Evolutionary conservation across 345 rosid species (phyloP), one percentile per base, ranked within the genome.

Genomic region (Mangifera indica): DNA sequence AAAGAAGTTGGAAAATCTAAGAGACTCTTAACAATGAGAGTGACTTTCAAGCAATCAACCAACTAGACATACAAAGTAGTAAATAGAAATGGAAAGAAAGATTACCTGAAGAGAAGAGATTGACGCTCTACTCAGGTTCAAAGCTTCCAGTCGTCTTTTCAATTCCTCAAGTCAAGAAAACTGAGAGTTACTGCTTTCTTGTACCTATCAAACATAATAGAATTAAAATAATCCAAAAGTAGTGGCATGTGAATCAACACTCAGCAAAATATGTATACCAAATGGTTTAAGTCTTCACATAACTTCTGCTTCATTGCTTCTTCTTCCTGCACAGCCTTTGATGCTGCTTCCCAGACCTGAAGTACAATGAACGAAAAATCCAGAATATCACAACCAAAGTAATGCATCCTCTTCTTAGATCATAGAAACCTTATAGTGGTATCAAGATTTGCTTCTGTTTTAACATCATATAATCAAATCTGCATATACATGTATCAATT

Each of bases 271-370:
- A 46, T 22, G 18, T 85, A 87, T 87, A 92, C 97, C 97, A 92
- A 81, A 61, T 83, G 72, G 77, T 83, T 88, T 78, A 94, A 81
- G 81, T 92, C 97, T 55, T 88, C 93, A 44, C 97, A 92, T 58
- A 94, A 83, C 79, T 80, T 86, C 82, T 94, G 91, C 75, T 94
- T 94, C 45, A 74, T 6, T 78, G 77, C 88, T 82, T 92, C 98
- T 83, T 92, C 97, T 59, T 90, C 93, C 81, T 73, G 81, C 74
- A 90, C 81, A 60, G 79, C 84, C 80, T 84, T 81, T 53, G 79
- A 62, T 44, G 97, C 93, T 64, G 81, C 90, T 84, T 90, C 95
- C 89, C 84, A 92, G 22, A 62, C 85, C 95, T 90, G 69, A 62
- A 72, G 63, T 61, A 63, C 22, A 44, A 24, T 14, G n/a, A 68